Base-by-base conservation (phyloP, 129 eudicot genomes). In the Lactuca sativa region DNA sequence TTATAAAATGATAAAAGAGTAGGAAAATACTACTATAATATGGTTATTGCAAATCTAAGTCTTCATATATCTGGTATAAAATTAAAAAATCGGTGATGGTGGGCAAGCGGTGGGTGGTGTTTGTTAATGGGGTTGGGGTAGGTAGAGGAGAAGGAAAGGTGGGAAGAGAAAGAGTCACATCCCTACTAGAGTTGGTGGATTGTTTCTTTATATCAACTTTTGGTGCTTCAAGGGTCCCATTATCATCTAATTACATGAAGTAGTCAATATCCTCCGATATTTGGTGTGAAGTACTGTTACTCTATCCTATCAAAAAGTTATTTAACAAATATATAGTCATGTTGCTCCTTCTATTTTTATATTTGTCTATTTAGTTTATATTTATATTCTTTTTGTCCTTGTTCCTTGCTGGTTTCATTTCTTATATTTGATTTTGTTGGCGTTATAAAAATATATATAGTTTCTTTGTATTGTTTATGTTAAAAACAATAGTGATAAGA, bases 161-260 rank as follows among this genome's bases (percentile, higher is more conserved):
- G 59, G 51, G 57, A 55, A 64, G 72, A 74, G 64, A 73, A 73
- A 73, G 40, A 18, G 78, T 74, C 78, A 30, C 33, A 55, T 74
- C 72, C 77, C 62, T 64, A 40, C 43, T 54, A 64, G 72, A 43
- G 78, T 74, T 74, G 78, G 72, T 74, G 78, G 72, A 74, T 56
- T 74, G 64, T 64, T 64, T 53, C 52, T 63, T 40, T 52, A 18
- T 11, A 11, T 32, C 30, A 25, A 38, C 4, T 63, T 18, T 49
- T 73, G 25, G 12, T 74, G 57, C 58, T 74, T 64, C 1, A 2
- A 1, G 36, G 71, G 62, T 52, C 63, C 51, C 66, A 37, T 41
- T 3, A 14, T 70, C 74, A 36, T 33, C 52, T 52, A 48, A 61
- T 18, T 15, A 37, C 21, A 44, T 16, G 30, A 48, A 33, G 37